Percentiles rank a stretch among this genome's conserved stretches.
Evolutionary conservation across 768 basidiomycete genomes (phyloP).

Genomic region (Fomitopsis serialis): DNA sequence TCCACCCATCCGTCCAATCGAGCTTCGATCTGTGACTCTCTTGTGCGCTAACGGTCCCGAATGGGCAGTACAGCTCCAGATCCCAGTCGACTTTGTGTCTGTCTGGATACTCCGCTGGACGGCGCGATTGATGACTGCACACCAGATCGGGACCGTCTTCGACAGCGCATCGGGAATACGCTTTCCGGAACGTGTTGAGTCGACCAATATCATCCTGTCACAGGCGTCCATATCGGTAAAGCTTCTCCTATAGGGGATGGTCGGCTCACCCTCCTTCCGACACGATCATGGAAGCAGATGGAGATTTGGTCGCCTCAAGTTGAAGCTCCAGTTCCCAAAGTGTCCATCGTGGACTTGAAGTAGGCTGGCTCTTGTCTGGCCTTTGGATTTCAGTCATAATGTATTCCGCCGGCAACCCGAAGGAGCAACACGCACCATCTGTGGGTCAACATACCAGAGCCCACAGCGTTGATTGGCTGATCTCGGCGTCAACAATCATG

Average conservation of each 20-base stretch:
- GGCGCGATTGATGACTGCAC: conserved; percentile 77
- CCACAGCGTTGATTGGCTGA: conserved; percentile 91
- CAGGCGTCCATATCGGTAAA: not conserved
- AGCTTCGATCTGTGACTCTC: conserved; percentile 74
- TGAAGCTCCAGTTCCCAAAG: conserved; percentile 80
- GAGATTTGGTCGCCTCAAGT: conserved; percentile 77
- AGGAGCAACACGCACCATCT: conserved; percentile 37
- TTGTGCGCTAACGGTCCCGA: conserved; percentile 58
- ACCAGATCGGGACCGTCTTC: conserved; percentile 89
- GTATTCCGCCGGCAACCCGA: conserved; percentile 13
- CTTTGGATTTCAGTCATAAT: conserved; percentile 11
- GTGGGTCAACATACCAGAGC: conserved; percentile 85
- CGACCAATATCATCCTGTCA: conserved; percentile 74
- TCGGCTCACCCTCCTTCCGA: conserved; percentile 53
- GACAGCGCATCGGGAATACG: conserved; percentile 90
- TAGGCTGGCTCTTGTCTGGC: conserved; percentile 48
- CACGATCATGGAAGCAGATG: conserved; percentile 60
- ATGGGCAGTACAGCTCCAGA: conserved; percentile 61
- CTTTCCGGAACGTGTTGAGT: conserved; percentile 91
- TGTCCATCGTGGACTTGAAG: conserved; percentile 96
- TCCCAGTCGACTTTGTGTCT: conserved; percentile 41
- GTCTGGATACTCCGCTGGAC: conserved; percentile 25
- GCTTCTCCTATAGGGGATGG: not conserved
- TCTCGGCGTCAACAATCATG: not conserved
- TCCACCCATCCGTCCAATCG: conserved; percentile 65